Base-by-base conservation (phyloP, 768 basidiomycete species). In the Auriscalpium microsporum region DNA sequence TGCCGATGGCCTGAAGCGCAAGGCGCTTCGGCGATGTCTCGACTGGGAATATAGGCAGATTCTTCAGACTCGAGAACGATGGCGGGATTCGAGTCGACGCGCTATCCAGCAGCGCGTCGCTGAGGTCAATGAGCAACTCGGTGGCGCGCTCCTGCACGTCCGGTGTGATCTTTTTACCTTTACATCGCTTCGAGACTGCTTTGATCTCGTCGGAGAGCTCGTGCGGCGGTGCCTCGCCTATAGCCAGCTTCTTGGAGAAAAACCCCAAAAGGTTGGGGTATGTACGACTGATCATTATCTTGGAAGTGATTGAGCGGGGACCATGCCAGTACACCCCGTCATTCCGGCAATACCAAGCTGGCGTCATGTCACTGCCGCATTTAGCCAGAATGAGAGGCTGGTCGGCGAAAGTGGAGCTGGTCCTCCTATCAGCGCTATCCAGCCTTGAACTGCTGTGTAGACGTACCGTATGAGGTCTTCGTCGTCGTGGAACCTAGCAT, bases 401-500 rank as follows among this genome's bases (percentile, higher is more conserved):
- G 16, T 19, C 8, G 10, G 13, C 50, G 52, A 63, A 63, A 9
- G 61, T 57, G 0, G 42, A n/a, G 11, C 62, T 63, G 19, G 4
- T 4, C 28, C 8, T 10, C n/a, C 23, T 13, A 8, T 48, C 10
- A 16, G 34, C 8, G 23, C 11, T 23, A n/a, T 19, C 37, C 34
- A 35, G 13, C 4, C 8, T 40, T 1, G 10, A 23, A 34, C 28
- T 10, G 21, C 21, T 21, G 21, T 3, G 21, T 21, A 21, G 21
- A 40, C 64, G 13, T 47, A 65, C 64, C 53, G 60, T 48, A 65
- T 65, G 17, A 33, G 37, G 3, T 45, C 17, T 14, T 63, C 59
- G n/a, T 58, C 61, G 16, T 65, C 64, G 3, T 59, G 37, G n/a
- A 65, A 65, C n/a, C 64, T 56, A 17, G 62, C 57, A 42, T 65